Evolutionary conservation across 164 flowering plant species (phyloP), one percentile per base, ranked within the genome.

Genomic region (Berberis thunbergii): DNA sequence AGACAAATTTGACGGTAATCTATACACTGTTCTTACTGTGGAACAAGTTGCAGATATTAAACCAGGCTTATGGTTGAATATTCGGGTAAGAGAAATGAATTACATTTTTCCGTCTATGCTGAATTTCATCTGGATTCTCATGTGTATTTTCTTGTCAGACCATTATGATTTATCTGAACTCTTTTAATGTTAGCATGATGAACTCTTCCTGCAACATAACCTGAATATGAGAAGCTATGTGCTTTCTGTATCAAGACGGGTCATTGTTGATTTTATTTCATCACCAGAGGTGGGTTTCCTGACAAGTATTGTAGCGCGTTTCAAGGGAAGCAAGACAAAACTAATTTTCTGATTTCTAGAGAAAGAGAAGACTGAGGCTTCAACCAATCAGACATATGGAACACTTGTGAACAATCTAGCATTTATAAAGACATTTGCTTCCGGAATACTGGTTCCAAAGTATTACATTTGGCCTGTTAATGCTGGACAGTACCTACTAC

Each of bases 361-460:
- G 45, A 62, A 53, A 57, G 66, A 69, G 54, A 81, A 56, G 3
- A 60, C 59, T 11, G 99, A 94, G 63, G 88, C 87, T 62, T 61
- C 93, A 59, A 87, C 91, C 59, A 89, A 89, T 71, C 88, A 83
- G 70, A 84, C 90, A 41, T 94, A 89, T 63, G 79, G 74, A 41
- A 80, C 96, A 64, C 87, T 91, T 43, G 62, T 82, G 71, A 74
- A 74, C 13, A 94, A 94, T 77, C 88, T 94, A 38, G 79, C 96
- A 11, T 80, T 77, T 58, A 73, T 94, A 72, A 91, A 81, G 80
- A 81, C 87, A 7, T 87, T 89, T 81, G 94, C 96, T 44, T 80
- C 90, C 43, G 97, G 97, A 74, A 85, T 91, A 62, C 77, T 94
- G 65, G 84, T 94, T 62, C 96, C 96, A 2, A 94, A 89, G 77